Percentiles rank a stretch among this genome's conserved stretches.
These are phyloP conservation scores for Aureobasidium sp. DNA, from an alignment of 2,329 filamentous ascomycete genomes.

Conservation along the genomic window DNA sequence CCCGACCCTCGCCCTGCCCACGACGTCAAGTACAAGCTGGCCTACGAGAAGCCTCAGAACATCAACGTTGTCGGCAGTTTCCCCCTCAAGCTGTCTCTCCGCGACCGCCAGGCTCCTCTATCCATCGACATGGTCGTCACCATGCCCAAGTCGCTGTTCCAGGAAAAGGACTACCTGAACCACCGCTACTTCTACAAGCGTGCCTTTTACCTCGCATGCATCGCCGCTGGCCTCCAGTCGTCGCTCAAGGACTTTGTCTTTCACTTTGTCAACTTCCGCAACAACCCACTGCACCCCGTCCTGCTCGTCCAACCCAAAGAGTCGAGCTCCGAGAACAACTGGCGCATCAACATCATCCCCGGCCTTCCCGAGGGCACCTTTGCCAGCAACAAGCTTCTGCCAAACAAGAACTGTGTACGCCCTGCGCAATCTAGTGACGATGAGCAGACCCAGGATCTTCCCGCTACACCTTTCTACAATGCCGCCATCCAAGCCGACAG, in stretches of 20 bases:
- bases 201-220: conserved; percentile 79
- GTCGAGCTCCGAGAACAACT: conserved; percentile 31
- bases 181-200: conserved; percentile 91
- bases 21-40: conserved; percentile 72
- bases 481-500: conserved; percentile 71
- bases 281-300: conserved; percentile 55
- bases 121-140: conserved; percentile 76
- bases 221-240: conserved; percentile 61
- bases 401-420: conserved; percentile 62
- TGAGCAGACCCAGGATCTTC: conserved; percentile 24
- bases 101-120: conserved; percentile 44
- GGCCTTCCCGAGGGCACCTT: conserved; percentile 63
- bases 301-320: conserved; percentile 37
- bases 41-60: conserved; percentile 64
- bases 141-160: conserved; percentile 71
- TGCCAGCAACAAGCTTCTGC: conserved; percentile 58
- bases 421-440: conserved; percentile 39
- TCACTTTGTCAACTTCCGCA: conserved; percentile 23
- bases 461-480: conserved; percentile 79
- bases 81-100: conserved; percentile 63
- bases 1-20: conserved; percentile 68
- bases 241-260: conserved; percentile 47
- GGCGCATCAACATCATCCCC: conserved; percentile 66
- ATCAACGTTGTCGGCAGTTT: conserved; percentile 89
- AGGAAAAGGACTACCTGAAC: conserved; percentile 91